Conservation (phyloP, 768 basidiomycete species). For the Podaxis carcinomalis region DNA sequence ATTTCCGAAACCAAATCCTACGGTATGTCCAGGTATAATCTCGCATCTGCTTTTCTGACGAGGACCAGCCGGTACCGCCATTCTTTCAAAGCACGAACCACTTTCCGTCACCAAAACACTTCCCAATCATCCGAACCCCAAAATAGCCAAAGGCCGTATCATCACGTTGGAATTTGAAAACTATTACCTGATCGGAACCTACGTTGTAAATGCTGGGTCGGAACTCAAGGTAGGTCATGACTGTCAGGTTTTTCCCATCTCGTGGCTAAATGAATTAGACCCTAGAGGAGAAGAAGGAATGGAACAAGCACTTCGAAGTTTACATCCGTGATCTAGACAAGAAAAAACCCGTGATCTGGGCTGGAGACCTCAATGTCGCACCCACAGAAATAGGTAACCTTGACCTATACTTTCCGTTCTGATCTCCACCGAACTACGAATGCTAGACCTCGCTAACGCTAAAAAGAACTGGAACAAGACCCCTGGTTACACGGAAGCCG, state of each 20-base stretch:
- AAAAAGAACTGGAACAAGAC: constrained; percentile 86
- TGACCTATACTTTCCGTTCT: not conserved
- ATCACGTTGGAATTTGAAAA: constrained; percentile 76
- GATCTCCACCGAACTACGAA: not conserved
- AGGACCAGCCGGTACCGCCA: constrained; percentile 67
- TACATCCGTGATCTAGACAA: constrained; percentile 72
- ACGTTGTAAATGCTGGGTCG: constrained; percentile 80
- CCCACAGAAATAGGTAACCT: constrained; percentile 63
- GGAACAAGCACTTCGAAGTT: constrained; percentile 73
- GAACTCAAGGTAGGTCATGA: constrained; percentile 55
- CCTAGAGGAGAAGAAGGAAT: constrained; percentile 68
- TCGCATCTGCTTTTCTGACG: not conserved
- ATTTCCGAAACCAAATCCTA: constrained; percentile 78
- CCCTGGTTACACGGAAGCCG: constrained; percentile 78
- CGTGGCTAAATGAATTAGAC: constrained; percentile 43
- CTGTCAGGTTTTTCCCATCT: not conserved
- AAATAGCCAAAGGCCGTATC: constrained; percentile 68
- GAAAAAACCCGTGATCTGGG: constrained; percentile 85
- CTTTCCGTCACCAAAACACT: constrained; percentile 59
- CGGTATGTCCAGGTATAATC: constrained; percentile 34
- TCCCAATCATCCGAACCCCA: constrained; percentile 71
- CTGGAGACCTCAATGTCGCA: constrained; percentile 84
- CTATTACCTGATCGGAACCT: constrained; percentile 71
- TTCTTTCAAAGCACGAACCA: constrained; percentile 75
- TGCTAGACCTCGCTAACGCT: constrained; percentile 61